Percentiles rank a stretch among this genome's conserved stretches.
These are phyloP conservation scores for Phytophthora boehmeriae DNA, from an alignment of 352 stramenopile genomes.

Conservation along the genomic window DNA sequence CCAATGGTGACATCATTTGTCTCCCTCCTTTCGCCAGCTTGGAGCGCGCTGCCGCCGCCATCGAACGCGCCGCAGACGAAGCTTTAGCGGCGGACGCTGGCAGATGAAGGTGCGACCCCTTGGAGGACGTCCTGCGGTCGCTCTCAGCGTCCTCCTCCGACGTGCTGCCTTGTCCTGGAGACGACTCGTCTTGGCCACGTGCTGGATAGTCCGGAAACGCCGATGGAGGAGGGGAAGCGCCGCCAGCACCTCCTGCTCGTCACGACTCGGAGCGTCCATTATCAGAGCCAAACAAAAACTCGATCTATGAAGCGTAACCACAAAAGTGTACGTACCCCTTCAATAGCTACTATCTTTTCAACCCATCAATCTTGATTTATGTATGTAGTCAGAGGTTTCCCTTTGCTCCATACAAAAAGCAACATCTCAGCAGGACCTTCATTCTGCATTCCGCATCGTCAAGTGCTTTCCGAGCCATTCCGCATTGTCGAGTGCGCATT, in stretches of 20 bases:
- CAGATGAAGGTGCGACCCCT: constrained; percentile 6
- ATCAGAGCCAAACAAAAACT: neutral
- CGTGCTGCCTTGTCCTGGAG: neutral
- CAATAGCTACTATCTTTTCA: too few species aligned
- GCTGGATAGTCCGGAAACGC: constrained; percentile 28
- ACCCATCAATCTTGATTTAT: neutral
- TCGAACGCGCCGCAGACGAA: constrained; percentile 57
- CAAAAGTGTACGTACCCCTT: neutral
- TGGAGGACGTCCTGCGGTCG: constrained; percentile 18
- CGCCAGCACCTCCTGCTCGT: constrained; percentile 34
- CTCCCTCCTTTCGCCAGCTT: constrained; percentile 61
- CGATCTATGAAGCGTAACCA: neutral
- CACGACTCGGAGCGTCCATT: constrained; percentile 6
- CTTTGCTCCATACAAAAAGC: constrained; percentile 3
- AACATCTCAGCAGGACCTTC: too few species aligned
- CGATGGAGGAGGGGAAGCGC: constrained; percentile 33
- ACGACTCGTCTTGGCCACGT: neutral
- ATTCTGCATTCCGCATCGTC: neutral
- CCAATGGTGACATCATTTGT: constrained; percentile 57
- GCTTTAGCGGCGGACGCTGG: constrained; percentile 33
- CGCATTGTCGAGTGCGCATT: constrained; percentile 1
- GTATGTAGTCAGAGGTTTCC: neutral
- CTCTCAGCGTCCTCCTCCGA: constrained; percentile 6
- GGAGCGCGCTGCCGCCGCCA: constrained; percentile 50
- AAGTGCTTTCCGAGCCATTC: neutral